Percentiles rank a stretch among this genome's conserved stretches.
Conservation (phyloP, 2,329 filamentous ascomycete species). For the Pyricularia pennisetigena region DNA sequence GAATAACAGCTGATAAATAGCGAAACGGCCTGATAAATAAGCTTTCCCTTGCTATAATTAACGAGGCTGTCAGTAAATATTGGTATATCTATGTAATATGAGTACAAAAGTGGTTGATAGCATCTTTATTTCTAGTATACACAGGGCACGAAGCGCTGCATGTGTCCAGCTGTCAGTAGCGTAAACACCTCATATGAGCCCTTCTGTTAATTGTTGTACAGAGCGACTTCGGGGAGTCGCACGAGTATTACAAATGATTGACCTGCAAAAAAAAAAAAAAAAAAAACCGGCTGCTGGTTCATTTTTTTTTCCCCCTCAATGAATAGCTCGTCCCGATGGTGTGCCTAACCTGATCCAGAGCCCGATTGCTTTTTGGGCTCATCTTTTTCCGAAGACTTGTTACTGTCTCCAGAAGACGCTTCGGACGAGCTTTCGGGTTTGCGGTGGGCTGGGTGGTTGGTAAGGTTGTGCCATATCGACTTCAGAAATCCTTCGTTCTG, state of each 20-base stretch:
- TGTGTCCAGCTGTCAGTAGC: neutral
- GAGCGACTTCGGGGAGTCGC: neutral
- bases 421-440: neutral
- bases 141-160: neutral
- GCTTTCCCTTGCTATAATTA: neutral
- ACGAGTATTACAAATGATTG: neutral
- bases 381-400: slow-evolving; percentile 9
- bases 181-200: neutral
- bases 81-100: slow-evolving; percentile 1
- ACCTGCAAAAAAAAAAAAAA: neutral
- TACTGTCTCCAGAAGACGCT: slow-evolving; percentile 1
- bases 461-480: slow-evolving; percentile 85
- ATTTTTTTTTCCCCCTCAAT: neutral
- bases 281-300: neutral
- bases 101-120: slow-evolving; percentile 1
- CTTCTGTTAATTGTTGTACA: neutral
- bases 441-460: slow-evolving; percentile 56
- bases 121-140: slow-evolving; percentile 1
- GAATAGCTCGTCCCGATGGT: neutral
- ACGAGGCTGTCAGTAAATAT: neutral
- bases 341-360: slow-evolving; percentile 19
- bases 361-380: slow-evolving; percentile 21
- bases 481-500: slow-evolving; percentile 87
- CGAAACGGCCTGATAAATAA: neutral
- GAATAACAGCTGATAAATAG: neutral